Evolutionary conservation across 73 alveolate species (phyloP).

Genomic region (Paramecium primaurelia): DNA sequence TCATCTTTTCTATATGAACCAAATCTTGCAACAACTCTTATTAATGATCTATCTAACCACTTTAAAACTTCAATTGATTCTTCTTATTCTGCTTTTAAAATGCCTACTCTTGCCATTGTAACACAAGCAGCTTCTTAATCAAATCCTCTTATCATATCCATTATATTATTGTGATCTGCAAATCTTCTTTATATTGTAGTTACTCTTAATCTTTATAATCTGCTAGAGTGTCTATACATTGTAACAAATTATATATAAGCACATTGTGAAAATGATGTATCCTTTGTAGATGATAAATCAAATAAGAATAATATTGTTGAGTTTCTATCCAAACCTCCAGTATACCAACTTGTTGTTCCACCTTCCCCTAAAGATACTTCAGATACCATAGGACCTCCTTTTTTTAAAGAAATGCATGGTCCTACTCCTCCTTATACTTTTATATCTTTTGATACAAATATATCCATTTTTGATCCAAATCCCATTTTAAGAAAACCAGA

Average conservation of each 20-base stretch:
- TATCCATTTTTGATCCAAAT: conserved; percentile 90
- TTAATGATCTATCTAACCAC: conserved; percentile 96
- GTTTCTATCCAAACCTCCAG: conserved; percentile 96
- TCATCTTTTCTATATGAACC: conserved; percentile 93
- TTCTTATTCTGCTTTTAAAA: conserved; percentile 77
- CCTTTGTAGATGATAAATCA: conserved; percentile 81
- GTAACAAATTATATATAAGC: conserved; percentile 90
- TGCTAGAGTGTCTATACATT: conserved; percentile 93
- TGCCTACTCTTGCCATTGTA: conserved; percentile 90
- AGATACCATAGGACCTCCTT: conserved; percentile 70
- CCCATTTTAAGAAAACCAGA: conserved; percentile 96
- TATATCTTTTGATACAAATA: conserved; percentile 85
- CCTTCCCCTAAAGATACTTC: conserved; percentile 85
- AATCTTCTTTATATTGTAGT: conserved; percentile 84
- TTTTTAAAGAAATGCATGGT: conserved; percentile 78
- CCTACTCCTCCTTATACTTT: conserved; percentile 95
- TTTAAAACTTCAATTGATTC: conserved; percentile 87
- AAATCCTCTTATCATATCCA: conserved; percentile 85
- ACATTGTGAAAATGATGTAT: conserved; percentile 50
- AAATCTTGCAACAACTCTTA: conserved; percentile 90
- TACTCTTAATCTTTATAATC: conserved; percentile 96
- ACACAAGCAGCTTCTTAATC: conserved; percentile 97
- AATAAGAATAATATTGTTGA: conserved; percentile 94
- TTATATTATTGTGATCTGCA: conserved; percentile 70
- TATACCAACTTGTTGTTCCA: conserved; percentile 87